These are phyloP conservation scores for Curvularia lunata DNA, from an alignment of 2,329 filamentous ascomycete genomes.

Conservation along the genomic window DNA sequence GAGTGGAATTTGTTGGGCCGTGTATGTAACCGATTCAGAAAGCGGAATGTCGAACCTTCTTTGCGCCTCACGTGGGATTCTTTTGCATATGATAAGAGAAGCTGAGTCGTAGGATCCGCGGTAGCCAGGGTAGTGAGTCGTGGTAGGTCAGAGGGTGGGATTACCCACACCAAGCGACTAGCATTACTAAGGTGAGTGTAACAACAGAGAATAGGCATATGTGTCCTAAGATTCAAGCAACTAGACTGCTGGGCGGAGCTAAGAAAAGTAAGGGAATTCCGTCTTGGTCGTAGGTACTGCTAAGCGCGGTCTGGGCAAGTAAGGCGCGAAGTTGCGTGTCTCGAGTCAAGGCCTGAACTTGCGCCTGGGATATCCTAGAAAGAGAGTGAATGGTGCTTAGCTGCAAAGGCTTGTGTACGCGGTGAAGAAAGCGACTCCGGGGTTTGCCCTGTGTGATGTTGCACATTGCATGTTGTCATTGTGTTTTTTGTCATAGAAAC, in stretches of 20 bases:
- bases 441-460: background rate
- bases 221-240: background rate
- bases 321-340: background rate
- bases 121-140: conserved; percentile 5
- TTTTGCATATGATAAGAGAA: background rate
- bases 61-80: background rate
- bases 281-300: background rate
- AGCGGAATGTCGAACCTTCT: background rate
- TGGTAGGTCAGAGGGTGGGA: background rate
- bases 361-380: background rate
- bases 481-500: background rate
- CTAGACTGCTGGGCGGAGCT: background rate
- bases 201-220: background rate
- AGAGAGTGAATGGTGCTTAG: background rate
- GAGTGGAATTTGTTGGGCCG: background rate
- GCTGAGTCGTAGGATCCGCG: background rate
- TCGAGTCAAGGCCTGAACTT: background rate
- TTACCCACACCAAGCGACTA: background rate
- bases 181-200: background rate
- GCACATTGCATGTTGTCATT: background rate
- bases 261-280: background rate
- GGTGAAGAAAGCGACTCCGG: background rate
- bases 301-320: background rate
- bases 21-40: background rate
- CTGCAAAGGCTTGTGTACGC: background rate